phyloP scores from a whole-genome alignment of 164 flowering plant genomes.

The Chloranthus sessilifolius region DNA sequence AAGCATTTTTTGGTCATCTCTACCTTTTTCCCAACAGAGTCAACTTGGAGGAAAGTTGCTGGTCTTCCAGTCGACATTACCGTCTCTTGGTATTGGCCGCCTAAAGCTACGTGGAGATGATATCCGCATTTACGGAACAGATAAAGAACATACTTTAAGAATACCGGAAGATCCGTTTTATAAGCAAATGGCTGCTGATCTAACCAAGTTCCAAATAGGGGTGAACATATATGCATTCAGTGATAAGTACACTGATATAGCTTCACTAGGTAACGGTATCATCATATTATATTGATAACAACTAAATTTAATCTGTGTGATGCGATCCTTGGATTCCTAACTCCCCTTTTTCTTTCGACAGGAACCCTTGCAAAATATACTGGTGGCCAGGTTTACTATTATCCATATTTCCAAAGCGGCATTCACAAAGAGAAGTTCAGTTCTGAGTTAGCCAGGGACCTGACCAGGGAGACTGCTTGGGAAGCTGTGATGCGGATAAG shows the following conservation, averaged over 20 bases:
- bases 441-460: conserved; percentile 84
- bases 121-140: conserved; percentile 86
- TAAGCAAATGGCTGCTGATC: conserved; percentile 98
- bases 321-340: background rate
- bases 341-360: conserved; percentile 13
- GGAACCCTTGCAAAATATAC: conserved; percentile 94
- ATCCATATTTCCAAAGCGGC: conserved; percentile 66
- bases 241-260: conserved; percentile 93
- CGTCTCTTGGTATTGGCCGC: conserved; percentile 93
- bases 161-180: conserved; percentile 89
- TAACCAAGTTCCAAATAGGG: conserved; percentile 78
- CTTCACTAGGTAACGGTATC: conserved; percentile 64
- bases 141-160: conserved; percentile 75
- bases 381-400: conserved; percentile 91
- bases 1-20: background rate
- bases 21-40: conserved; percentile 35
- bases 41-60: conserved; percentile 97
- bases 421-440: conserved; percentile 68
- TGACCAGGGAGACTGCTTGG: conserved; percentile 98
- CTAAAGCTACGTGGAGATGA: conserved; percentile 93
- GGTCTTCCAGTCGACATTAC: conserved; percentile 79
- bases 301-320: background rate
- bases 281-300: background rate
- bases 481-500: conserved; percentile 97
- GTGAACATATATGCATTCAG: conserved; percentile 84